Evolutionary conservation across 768 basidiomycete genomes (phyloP).

Genomic region (Holtermannia corniformis): DNA sequence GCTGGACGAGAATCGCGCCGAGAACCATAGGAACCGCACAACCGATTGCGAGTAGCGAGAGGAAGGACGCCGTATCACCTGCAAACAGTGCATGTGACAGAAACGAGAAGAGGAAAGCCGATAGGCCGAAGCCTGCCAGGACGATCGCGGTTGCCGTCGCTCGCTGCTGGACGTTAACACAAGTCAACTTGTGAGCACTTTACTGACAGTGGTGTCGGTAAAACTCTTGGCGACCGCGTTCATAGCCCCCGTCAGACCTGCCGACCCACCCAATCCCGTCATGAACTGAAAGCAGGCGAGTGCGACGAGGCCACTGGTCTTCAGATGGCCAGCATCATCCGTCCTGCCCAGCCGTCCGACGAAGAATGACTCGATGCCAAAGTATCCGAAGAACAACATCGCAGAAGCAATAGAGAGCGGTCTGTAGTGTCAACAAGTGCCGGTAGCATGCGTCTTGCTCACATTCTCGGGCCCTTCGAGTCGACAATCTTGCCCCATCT

Average conservation of each 20-base stretch:
- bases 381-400: conserved; percentile 61
- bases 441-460: conserved; percentile 5
- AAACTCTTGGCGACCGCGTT: conserved; percentile 80
- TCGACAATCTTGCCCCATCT: conserved; percentile 70
- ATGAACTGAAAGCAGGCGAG: conserved; percentile 59
- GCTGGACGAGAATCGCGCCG: conserved; percentile 64
- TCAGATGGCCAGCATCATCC: neutral
- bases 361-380: conserved; percentile 61
- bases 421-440: conserved; percentile 38
- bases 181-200: neutral
- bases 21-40: conserved; percentile 69
- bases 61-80: conserved; percentile 66
- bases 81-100: conserved; percentile 63
- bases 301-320: conserved; percentile 42
- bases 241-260: conserved; percentile 58
- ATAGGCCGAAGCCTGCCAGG: conserved; percentile 78
- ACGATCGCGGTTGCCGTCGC: conserved; percentile 69
- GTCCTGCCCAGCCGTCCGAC: conserved; percentile 44
- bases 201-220: conserved; percentile 56
- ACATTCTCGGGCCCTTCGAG: conserved; percentile 54
- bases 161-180: too few relatives aligned
- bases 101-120: conserved; percentile 79
- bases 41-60: conserved; percentile 65
- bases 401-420: conserved; percentile 55
- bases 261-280: conserved; percentile 69